Evolutionary conservation across 352 stramenopile species (phyloP).

Genomic region (Pythium sukuiense): DNA sequence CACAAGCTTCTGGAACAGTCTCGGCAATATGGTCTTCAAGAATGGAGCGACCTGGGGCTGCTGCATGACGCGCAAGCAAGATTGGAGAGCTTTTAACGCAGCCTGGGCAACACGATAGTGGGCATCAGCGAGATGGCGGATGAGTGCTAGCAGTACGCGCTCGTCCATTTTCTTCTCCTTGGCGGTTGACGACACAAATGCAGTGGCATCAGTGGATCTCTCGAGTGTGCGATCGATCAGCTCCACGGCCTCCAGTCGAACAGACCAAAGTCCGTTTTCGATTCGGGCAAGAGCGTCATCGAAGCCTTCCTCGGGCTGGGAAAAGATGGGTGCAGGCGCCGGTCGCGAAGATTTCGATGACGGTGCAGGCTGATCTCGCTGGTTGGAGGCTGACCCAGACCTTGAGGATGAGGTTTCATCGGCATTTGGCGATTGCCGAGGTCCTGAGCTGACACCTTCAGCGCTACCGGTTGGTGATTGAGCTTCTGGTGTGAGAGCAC

Average conservation of each 20-base stretch:
- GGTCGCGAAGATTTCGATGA: constrained; percentile 7
- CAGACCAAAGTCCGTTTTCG: constrained; percentile 62
- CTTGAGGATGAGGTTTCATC: neutral
- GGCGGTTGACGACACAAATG: neutral
- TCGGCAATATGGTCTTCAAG: constrained; percentile 59
- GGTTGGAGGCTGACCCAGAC: neutral
- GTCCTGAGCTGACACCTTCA: neutral
- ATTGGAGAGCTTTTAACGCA: constrained; percentile 58
- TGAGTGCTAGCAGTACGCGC: constrained; percentile 48
- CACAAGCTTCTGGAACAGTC: constrained; percentile 74
- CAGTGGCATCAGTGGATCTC: neutral
- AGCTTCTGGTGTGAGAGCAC: constrained; percentile 21
- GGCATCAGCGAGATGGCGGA: constrained; percentile 66
- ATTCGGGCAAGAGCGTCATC: constrained; percentile 54
- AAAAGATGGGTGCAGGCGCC: constrained; percentile 18
- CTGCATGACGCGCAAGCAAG: constrained; percentile 42
- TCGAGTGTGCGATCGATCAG: constrained; percentile 29
- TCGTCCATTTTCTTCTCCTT: constrained; percentile 51
- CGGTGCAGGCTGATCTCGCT: constrained; percentile 16
- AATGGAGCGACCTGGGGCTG: constrained; percentile 46
- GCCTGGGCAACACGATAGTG: constrained; percentile 78
- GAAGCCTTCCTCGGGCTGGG: constrained; percentile 36
- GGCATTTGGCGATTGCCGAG: neutral
- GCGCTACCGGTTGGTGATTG: neutral
- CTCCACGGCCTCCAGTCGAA: constrained; percentile 61